phyloP scores from a whole-genome alignment of 352 stramenopile species.

The Phytophthora nicotianae region DNA sequence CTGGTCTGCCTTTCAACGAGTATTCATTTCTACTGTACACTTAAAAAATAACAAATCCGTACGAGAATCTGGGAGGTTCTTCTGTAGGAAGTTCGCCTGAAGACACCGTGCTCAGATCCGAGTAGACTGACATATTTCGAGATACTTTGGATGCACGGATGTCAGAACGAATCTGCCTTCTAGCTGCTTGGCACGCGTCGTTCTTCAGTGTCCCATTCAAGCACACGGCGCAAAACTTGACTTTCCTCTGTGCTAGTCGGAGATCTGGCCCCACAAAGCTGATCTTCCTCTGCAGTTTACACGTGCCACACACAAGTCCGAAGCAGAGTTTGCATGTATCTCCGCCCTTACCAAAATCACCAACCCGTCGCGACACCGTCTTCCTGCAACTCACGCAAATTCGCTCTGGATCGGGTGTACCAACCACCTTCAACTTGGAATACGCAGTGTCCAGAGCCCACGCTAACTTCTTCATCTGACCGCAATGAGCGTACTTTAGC shows the following conservation, averaged over 20 bases:
- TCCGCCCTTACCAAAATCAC: slow-evolving; percentile 17
- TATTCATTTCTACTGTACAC: background rate
- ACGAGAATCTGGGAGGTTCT: slow-evolving; percentile 13
- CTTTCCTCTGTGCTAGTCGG: slow-evolving; percentile 22
- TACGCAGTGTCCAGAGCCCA: slow-evolving; percentile 27
- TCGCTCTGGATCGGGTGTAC: slow-evolving; percentile 22
- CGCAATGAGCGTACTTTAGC: slow-evolving; percentile 32
- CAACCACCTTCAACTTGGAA: slow-evolving; percentile 18
- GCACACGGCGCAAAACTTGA: slow-evolving; percentile 36
- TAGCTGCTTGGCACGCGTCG: slow-evolving; percentile 10
- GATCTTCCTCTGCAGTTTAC: slow-evolving; percentile 27
- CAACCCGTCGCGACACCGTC: slow-evolving; percentile 10
- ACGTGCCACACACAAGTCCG: slow-evolving; percentile 22
- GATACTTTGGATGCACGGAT: slow-evolving; percentile 8
- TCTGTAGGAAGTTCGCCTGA: slow-evolving; percentile 5
- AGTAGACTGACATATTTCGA: slow-evolving; percentile 12
- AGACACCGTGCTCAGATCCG: slow-evolving; percentile 22
- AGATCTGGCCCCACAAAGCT: slow-evolving; percentile 27
- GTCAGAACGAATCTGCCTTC: slow-evolving; percentile 18
- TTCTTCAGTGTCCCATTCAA: slow-evolving; percentile 17
- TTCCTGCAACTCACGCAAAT: slow-evolving; percentile 29
- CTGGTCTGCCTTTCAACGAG: background rate
- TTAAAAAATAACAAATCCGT: slow-evolving; percentile 32
- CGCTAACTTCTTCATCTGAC: slow-evolving; percentile 39
- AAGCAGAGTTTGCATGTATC: slow-evolving; percentile 28